A percentile compares a stretch with the other conserved stretches of the same genome.
phyloP scores from a whole-genome alignment of 2,329 filamentous ascomycete species.

The Xylariaceae sp. region DNA sequence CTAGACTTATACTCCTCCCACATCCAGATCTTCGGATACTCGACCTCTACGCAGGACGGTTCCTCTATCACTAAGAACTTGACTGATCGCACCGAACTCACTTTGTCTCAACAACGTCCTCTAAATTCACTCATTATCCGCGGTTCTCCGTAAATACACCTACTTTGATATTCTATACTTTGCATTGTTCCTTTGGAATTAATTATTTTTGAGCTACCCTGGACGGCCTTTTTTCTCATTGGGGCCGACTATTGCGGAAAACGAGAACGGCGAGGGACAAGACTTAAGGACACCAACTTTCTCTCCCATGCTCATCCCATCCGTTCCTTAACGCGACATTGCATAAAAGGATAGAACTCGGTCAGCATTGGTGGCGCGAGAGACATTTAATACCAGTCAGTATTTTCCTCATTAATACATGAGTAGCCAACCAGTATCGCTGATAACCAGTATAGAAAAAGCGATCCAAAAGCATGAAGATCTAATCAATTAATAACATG shows the following conservation, averaged over 20 bases:
- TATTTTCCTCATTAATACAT: slow-evolving; percentile 1
- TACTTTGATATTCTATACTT: no score
- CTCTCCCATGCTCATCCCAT: not conserved
- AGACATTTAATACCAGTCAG: not conserved
- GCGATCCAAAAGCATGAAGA: slow-evolving; percentile 25
- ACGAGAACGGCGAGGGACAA: not conserved
- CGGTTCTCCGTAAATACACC: not conserved
- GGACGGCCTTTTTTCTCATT: no score
- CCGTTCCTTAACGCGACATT: not conserved
- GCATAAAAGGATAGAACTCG: not conserved
- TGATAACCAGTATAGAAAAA: slow-evolving; percentile 5
- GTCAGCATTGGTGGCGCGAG: not conserved
- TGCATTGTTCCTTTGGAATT: no score
- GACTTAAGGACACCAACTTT: not conserved
- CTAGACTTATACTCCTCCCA: slow-evolving; percentile 9
- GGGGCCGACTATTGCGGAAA: no score
- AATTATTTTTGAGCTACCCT: no score
- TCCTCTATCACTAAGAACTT: slow-evolving; percentile 3
- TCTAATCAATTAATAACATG: slow-evolving; percentile 32
- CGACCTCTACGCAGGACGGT: slow-evolving; percentile 8
- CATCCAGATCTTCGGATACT: slow-evolving; percentile 14
- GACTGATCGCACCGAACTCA: not conserved
- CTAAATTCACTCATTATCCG: not conserved
- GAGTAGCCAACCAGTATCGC: slow-evolving; percentile 1
- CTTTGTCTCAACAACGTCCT: slow-evolving; percentile 15